Percentiles rank a stretch among this genome's conserved stretches.
Conservation (phyloP, 805 yeast species). For the Nakazawaea molendinolei region DNA sequence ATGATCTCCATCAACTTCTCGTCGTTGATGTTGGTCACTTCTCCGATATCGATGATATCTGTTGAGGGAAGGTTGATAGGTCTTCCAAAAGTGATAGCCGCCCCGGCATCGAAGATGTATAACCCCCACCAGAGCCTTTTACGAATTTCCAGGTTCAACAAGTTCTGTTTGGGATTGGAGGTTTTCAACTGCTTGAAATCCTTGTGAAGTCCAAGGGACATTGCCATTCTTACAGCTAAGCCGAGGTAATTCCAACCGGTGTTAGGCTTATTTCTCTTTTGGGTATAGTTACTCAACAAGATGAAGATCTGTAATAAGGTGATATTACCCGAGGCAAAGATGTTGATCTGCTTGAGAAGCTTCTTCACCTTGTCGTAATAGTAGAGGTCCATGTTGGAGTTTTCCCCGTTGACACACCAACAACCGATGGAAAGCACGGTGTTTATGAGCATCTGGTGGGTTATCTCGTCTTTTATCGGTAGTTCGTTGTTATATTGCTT, state of each 20-base stretch:
- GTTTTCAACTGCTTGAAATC: constrained; percentile 35
- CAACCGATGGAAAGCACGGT: constrained; percentile 63
- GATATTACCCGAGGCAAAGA: constrained; percentile 55
- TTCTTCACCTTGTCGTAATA: constrained; percentile 50
- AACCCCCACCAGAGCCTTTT: constrained; percentile 66
- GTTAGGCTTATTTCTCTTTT: constrained; percentile 59
- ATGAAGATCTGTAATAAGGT: constrained; percentile 47
- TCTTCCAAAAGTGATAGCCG: constrained; percentile 59
- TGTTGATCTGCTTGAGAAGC: constrained; percentile 31
- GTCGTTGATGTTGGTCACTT: constrained; percentile 47
- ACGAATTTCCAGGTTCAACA: constrained; percentile 45
- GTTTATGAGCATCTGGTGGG: constrained; percentile 49
- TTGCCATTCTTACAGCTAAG: constrained; percentile 58
- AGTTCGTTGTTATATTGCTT: constrained; percentile 36
- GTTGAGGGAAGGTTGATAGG: constrained; percentile 48
- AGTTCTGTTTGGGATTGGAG: constrained; percentile 23
- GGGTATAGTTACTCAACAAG: constrained; percentile 53
- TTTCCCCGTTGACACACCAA: constrained; percentile 56
- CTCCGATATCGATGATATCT: constrained; percentile 39
- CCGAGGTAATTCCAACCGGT: constrained; percentile 67
- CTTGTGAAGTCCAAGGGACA: constrained; percentile 55
- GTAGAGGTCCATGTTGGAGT: constrained; percentile 41
- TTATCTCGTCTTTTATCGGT: constrained; percentile 34
- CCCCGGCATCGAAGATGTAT: constrained; percentile 56
- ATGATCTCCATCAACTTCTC: constrained; percentile 24